Conservation (phyloP, 371 early-diverging fungal genomes). For the Blakeslea trispora region DNA sequence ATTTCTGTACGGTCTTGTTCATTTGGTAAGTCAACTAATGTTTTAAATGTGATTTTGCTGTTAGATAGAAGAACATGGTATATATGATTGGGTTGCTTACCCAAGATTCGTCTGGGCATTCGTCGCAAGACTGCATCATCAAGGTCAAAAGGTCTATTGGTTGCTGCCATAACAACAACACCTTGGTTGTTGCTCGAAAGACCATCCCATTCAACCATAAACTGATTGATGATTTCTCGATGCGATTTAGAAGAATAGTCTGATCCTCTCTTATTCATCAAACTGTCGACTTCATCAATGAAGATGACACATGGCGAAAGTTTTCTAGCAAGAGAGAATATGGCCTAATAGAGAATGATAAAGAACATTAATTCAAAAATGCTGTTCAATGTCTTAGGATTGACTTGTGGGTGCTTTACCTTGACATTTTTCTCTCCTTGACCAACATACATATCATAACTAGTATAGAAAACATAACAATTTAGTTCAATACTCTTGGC, state of each 20-base stretch:
- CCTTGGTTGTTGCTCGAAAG: conserved; percentile 73
- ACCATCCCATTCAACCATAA: conserved; percentile 98
- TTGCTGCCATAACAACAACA: conserved; percentile 92
- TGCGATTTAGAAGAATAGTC: conserved; percentile 52
- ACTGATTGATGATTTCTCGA: conserved; percentile 93
- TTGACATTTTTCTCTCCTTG: conserved; percentile 97
- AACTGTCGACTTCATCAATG: conserved; percentile 97
- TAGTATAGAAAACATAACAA: no score
- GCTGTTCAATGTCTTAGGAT: no score
- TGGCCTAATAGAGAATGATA: conserved; percentile 61
- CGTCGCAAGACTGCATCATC: conserved; percentile 98
- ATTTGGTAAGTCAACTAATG: conserved; percentile 85
- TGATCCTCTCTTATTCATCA: conserved; percentile 84
- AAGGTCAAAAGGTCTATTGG: conserved; percentile 97
- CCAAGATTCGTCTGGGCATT: conserved; percentile 93
- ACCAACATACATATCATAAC: conserved; percentile 94
- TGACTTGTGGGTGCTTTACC: conserved; percentile 18
- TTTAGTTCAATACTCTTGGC: no score
- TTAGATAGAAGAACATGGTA: conserved; percentile 1
- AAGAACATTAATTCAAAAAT: neutral
- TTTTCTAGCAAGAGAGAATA: conserved; percentile 96
- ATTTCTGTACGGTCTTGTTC: conserved; percentile 83
- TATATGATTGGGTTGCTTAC: conserved; percentile 30
- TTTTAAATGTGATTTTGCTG: neutral
- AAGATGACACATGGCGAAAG: conserved; percentile 97